phyloP scores from a whole-genome alignment of 176 grass and related monocot genomes.

The Secale cereale region DNA sequence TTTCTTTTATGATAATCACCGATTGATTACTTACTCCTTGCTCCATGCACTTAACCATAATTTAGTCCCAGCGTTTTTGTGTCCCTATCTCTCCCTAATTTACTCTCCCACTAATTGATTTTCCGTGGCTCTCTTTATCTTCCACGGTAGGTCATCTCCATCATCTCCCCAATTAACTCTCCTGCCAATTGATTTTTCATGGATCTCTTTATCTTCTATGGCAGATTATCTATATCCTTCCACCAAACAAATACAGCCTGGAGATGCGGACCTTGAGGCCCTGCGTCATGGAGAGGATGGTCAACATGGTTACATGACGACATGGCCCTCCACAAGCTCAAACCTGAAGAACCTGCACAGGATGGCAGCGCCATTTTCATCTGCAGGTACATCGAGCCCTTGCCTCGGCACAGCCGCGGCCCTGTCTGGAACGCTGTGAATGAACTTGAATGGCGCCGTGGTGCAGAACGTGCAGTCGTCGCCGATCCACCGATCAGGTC shows the following conservation, averaged over 20 bases:
- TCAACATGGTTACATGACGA: constrained; percentile 86
- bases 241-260: neutral
- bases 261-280: constrained; percentile 69
- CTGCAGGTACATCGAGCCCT: constrained; percentile 85
- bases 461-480: constrained; percentile 59
- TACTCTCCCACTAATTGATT: too few species aligned
- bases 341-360: constrained; percentile 83
- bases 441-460: constrained; percentile 88
- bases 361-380: constrained; percentile 92
- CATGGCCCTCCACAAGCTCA: constrained; percentile 56
- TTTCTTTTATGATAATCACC: too few species aligned
- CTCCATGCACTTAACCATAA: too few species aligned
- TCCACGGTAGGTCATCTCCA: too few species aligned
- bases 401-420: constrained; percentile 76
- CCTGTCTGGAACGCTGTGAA: constrained; percentile 94
- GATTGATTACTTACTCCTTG: too few species aligned
- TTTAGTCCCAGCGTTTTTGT: too few species aligned
- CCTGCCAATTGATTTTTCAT: too few species aligned
- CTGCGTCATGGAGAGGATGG: constrained; percentile 87
- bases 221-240: too few species aligned
- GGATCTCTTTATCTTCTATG: too few species aligned
- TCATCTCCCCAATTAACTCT: too few species aligned
- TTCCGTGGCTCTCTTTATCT: too few species aligned
- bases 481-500: constrained; percentile 77
- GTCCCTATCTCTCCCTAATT: too few species aligned